Evolutionary conservation across 1,284 basidiomycete genomes (phyloP), one percentile per base, ranked within the genome.

Genomic region (Puccinia novopanici): DNA sequence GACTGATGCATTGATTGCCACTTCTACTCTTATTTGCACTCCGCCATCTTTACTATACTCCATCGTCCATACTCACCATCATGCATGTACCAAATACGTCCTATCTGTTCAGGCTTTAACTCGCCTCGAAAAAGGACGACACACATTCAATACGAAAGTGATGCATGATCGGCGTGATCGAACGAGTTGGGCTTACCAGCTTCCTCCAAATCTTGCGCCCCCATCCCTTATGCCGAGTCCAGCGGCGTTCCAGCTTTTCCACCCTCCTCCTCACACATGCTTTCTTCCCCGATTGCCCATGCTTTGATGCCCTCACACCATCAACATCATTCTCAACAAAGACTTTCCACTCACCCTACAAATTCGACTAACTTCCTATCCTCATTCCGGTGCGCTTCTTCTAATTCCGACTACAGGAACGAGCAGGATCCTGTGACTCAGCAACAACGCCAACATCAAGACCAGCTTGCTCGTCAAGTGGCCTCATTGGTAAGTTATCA

Each of bases 121-220:
- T 75, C 57, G 57, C 55, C 40, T 57, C 8, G 34, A 75, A 75
- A 55, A 63, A 63, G 61, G 59, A 75, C 50, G 50, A 34, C 59
- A 54, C 57, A 63, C 57, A 63, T 63, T 75, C 74, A 80, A 73
- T 50, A 72, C 30, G 40, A 80, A 61, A 73, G 77, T 50, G 57
- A 72, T 80, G 67, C 77, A 59, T 52, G 77, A 80, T 73, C 67
- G 77, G 34, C 77, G 77, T 61, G 77, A 80, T 80, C 77, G 68
- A 72, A 80, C 77, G 77, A 80, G 77, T 65, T 80, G 77, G 77
- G 70, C 70, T 55, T 80, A 59, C 54, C 67, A 68, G 50, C 34
- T 65, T 22, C 42, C 68, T 42, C 67, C 77, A 71, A 70, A 80
- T 61, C 68, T 71, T 73, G 70, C 67, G 54, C 75, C 67, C 70